phyloP scores from a whole-genome alignment of 805 yeast species.

The Diddensiella transvaalensis region DNA sequence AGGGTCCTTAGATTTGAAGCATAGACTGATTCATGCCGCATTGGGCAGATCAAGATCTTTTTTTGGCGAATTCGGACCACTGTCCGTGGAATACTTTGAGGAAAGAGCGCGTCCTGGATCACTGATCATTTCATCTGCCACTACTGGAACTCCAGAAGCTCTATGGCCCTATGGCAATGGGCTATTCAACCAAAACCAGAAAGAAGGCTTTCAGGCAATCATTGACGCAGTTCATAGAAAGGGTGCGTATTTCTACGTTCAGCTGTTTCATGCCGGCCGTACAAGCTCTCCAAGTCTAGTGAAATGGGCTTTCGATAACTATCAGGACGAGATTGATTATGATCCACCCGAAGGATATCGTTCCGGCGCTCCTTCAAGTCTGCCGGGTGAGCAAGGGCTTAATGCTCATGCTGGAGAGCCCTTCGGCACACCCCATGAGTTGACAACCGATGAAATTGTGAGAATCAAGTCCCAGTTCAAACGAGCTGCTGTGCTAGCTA shows the following conservation, averaged over 20 bases:
- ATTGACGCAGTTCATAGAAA: conserved; percentile 43
- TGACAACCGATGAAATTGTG: conserved; percentile 41
- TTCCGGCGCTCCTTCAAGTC: background rate
- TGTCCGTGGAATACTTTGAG: conserved; percentile 3
- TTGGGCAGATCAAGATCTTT: conserved; percentile 44
- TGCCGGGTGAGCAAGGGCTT: background rate
- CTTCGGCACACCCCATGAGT: conserved; percentile 25
- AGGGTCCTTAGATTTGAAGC: conserved; percentile 32
- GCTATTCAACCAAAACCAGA: conserved; percentile 2
- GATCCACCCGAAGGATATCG: background rate
- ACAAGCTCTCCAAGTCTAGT: conserved; percentile 33
- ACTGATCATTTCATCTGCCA: conserved; percentile 5
- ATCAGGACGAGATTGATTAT: background rate
- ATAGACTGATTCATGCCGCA: conserved; percentile 48
- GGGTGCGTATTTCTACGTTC: conserved; percentile 36
- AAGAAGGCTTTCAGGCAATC: conserved; percentile 49
- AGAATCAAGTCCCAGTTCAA: conserved; percentile 41
- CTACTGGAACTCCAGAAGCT: conserved; percentile 5
- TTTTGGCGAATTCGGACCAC: background rate
- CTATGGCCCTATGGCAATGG: conserved; percentile 2
- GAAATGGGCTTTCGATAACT: background rate
- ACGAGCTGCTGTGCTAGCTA: conserved; percentile 48
- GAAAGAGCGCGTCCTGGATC: conserved; percentile 10
- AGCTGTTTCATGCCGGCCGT: conserved; percentile 45
- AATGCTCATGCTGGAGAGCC: conserved; percentile 1